A percentile compares a stretch with the other conserved stretches of the same genome.
phyloP scores from a whole-genome alignment of 2,329 filamentous ascomycete genomes.

The Alternaria sp. region DNA sequence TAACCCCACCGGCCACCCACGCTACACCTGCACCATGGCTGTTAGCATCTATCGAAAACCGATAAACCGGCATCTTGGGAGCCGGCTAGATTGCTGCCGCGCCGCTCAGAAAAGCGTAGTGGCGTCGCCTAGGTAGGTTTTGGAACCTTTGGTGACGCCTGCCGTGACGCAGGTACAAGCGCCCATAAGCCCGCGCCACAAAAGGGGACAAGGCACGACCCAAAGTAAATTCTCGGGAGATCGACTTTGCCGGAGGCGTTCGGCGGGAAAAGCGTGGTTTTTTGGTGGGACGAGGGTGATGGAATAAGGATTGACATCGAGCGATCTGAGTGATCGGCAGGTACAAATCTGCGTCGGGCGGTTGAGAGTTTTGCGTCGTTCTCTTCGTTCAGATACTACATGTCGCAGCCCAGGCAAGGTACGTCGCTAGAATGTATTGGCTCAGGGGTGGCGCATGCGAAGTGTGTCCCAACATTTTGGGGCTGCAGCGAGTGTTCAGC shows the following conservation, averaged over 20 bases:
- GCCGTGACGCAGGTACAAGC: slow-evolving; percentile 6
- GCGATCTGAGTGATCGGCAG: neutral
- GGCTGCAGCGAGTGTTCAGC: neutral
- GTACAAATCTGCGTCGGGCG: neutral
- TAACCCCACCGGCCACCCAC: neutral
- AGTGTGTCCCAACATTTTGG: neutral
- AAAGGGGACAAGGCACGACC: neutral
- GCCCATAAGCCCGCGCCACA: neutral
- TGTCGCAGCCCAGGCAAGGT: neutral
- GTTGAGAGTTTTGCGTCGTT: neutral
- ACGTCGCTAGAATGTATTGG: neutral
- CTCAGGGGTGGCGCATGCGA: neutral
- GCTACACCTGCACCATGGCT: slow-evolving; percentile 4
- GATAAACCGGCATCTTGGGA: neutral
- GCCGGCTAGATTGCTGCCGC: neutral
- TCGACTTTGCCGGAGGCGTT: neutral
- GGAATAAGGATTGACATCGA: neutral
- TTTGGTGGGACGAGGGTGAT: neutral
- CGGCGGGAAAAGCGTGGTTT: neutral
- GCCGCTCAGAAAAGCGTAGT: neutral
- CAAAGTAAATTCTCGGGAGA: neutral
- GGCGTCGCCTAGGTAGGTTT: neutral
- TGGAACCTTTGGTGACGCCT: neutral
- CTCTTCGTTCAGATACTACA: neutral
- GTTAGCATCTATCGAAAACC: slow-evolving; percentile 7